These are phyloP conservation scores for Ogataea pini DNA, from an alignment of 805 yeast genomes.

Conservation along the genomic window DNA sequence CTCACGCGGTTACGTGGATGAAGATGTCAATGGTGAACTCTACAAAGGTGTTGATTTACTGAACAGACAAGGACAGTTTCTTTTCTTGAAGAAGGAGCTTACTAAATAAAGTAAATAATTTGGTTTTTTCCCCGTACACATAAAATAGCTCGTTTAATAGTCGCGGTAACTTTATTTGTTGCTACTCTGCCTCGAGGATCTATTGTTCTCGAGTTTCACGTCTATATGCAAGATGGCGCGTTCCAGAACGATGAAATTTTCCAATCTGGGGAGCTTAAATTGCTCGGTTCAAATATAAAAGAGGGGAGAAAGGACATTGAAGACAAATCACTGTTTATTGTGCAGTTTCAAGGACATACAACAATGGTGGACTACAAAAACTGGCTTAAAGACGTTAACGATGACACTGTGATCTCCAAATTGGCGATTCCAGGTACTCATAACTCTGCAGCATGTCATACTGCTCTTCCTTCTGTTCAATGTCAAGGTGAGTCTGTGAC, in stretches of 20 bases:
- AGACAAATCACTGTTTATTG: too few species aligned
- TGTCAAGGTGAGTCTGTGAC: constrained; percentile 66
- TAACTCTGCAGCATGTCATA: constrained; percentile 71
- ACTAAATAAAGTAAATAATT: not conserved
- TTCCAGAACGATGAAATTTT: constrained; percentile 3
- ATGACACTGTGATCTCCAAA: constrained; percentile 50
- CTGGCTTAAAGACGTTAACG: constrained; percentile 59
- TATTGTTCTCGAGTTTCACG: not conserved
- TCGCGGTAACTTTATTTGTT: not conserved
- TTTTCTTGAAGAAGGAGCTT: constrained; percentile 11
- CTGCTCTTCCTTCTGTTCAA: constrained; percentile 72
- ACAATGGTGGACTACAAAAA: constrained; percentile 25
- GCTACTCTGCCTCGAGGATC: not conserved
- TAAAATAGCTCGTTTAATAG: too few species aligned
- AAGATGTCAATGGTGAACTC: constrained; percentile 21
- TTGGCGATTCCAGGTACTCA: constrained; percentile 84
- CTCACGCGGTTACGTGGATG: constrained; percentile 23
- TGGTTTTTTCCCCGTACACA: too few species aligned
- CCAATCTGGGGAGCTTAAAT: not conserved
- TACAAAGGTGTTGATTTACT: constrained; percentile 26
- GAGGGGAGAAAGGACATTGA: not conserved
- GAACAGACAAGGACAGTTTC: not conserved
- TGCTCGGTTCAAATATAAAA: not conserved
- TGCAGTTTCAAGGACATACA: too few species aligned
- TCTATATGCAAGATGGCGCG: not conserved